phyloP scores from a whole-genome alignment of 192 early-diverging fungal species.

The Backusella macrospora region DNA sequence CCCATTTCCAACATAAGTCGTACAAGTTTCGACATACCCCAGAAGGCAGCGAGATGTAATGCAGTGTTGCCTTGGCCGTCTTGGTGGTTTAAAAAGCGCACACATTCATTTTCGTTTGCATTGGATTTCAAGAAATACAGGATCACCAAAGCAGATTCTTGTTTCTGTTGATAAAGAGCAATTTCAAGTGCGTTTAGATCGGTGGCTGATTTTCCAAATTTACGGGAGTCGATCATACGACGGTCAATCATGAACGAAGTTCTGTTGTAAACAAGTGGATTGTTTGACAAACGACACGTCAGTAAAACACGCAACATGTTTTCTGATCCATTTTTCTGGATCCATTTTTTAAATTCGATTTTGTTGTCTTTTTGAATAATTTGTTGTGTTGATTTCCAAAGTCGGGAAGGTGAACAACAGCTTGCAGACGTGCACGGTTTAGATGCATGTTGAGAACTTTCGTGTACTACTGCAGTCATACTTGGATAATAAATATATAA shows the following conservation, averaged over 20 bases:
- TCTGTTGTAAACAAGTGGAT: slow-evolving; percentile 21
- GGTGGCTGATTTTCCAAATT: slow-evolving; percentile 20
- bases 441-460: slow-evolving; percentile 19
- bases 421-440: slow-evolving; percentile 33
- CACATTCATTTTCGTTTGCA: slow-evolving; percentile 8
- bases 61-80: slow-evolving; percentile 19
- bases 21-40: slow-evolving; percentile 41
- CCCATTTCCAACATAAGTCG: slow-evolving; percentile 59
- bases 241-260: background rate
- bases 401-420: slow-evolving; percentile 34
- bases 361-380: slow-evolving; percentile 19
- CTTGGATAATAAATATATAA: slow-evolving; percentile 6
- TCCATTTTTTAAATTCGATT: slow-evolving; percentile 14
- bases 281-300: slow-evolving; percentile 21
- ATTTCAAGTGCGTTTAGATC: slow-evolving; percentile 31
- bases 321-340: slow-evolving; percentile 3
- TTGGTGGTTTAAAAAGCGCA: slow-evolving; percentile 11
- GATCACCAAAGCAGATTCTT: slow-evolving; percentile 10
- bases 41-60: slow-evolving; percentile 21
- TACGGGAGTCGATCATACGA: slow-evolving; percentile 3
- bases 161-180: slow-evolving; percentile 20
- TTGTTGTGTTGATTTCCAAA: slow-evolving; percentile 22
- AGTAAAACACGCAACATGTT: slow-evolving; percentile 26
- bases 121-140: slow-evolving; percentile 1
- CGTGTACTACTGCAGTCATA: slow-evolving; percentile 24